Percentiles rank a stretch among this genome's conserved stretches.
These are phyloP conservation scores for Metarhizium humberi DNA, from an alignment of 2,329 filamentous ascomycete genomes.

Conservation along the genomic window DNA sequence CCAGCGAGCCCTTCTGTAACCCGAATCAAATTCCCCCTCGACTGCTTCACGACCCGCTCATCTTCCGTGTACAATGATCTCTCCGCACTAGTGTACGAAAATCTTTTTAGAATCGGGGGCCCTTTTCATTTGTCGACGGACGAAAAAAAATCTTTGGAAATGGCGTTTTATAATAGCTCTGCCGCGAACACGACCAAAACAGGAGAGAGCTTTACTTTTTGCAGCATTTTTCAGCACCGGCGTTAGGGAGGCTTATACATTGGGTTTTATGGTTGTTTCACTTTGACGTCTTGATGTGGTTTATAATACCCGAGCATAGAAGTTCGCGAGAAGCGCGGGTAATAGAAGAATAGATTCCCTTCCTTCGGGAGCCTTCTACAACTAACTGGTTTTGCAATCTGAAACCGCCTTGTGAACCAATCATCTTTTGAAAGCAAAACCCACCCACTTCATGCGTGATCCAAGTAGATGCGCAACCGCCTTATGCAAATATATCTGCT, in stretches of 20 bases:
- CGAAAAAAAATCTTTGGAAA: not conserved
- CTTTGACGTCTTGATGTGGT: not conserved
- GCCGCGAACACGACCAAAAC: too few species aligned
- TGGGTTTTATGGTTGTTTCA: not conserved
- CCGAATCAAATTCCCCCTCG: not conserved
- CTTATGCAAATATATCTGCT: too few species aligned
- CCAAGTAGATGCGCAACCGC: too few species aligned
- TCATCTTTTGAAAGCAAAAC: too few species aligned
- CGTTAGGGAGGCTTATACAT: conserved; percentile 1
- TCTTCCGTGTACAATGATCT: not conserved
- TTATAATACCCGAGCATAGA: conserved; percentile 3
- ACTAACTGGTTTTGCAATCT: too few species aligned
- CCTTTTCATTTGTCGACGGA: not conserved
- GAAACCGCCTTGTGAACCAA: too few species aligned
- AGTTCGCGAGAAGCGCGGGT: not conserved
- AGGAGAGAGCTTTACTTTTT: not conserved
- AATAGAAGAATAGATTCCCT: conserved; percentile 4
- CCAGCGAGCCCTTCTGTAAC: conserved; percentile 13
- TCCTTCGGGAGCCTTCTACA: not conserved
- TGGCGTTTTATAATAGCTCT: too few species aligned
- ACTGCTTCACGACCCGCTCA: not conserved
- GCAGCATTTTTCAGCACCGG: conserved; percentile 1
- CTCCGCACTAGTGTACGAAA: not conserved
- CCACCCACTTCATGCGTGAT: too few species aligned
- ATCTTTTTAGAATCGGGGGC: not conserved